Base-by-base conservation (phyloP, 768 basidiomycete genomes). In the Serendipita sp. region DNA sequence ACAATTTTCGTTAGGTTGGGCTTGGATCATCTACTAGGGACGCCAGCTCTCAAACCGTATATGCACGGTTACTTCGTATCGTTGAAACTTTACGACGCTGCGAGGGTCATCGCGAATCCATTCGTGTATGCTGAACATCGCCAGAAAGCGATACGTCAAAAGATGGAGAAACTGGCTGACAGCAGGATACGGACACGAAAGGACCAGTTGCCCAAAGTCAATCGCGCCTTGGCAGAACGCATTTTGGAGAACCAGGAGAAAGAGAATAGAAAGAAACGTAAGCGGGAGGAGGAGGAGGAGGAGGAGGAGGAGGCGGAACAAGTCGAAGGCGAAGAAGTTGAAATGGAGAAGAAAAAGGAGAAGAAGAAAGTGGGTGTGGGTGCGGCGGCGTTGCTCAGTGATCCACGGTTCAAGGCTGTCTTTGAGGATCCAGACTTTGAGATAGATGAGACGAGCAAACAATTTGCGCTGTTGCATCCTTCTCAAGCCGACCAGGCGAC, bases 61-160 rank as follows among this genome's bases (percentile, higher is more conserved):
- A 97, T 99, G 95, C 96, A 99, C 74, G 96, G 96, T 46, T 98
- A 94, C 82, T 98, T 99, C 77, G 75, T 97, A 67, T 90, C 93
- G 3, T 84, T 98, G 75, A 91, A 92, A 70, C 82, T 98, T 3
- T 98, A 98, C 76, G 91, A 94, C 69, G 87, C 94, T 62, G 96
- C 96, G 1, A 86, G 94, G 36, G 81, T 95, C 67, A 93, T 98
- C 68, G 87, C 92, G 64, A 97, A 98, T 76, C 96, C 96, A 1
- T 94, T 91, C 72, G 91, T 87, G 8, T 97, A 98, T 73, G 85
- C 85, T 44, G 96, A 99, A 71, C 86, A 97, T 73, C 87, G 92
- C 67, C 92, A 95, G 73, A 86, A 85, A 70, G 75, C 91, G 71
- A 81, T 97, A 63, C 81, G 82, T 62, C 86, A 91, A 70, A 91